A percentile compares a stretch with the other conserved stretches of the same genome.
phyloP scores from a whole-genome alignment of 805 yeast genomes.

The Yarrowia bubula region DNA sequence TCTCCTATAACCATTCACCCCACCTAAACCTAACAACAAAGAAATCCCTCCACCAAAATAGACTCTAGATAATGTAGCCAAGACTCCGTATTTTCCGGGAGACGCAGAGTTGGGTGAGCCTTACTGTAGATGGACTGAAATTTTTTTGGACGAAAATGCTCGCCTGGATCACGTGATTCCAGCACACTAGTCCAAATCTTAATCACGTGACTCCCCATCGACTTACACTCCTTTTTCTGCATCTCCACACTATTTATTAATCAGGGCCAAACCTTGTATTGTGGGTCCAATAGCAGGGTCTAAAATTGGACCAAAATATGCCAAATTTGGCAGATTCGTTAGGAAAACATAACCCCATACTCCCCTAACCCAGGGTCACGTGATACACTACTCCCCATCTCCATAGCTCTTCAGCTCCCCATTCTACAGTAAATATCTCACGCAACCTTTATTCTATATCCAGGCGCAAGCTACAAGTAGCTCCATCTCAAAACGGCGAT shows the following conservation, averaged over 20 bases:
- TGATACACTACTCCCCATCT: not conserved
- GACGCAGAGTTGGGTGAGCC: not conserved
- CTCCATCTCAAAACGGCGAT: not conserved
- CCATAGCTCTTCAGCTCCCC: not conserved
- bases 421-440: not conserved
- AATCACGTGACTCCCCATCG: not conserved
- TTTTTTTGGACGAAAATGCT: not conserved
- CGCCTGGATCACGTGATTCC: not conserved
- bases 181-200: not conserved
- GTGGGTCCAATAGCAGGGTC: not conserved
- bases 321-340: not conserved
- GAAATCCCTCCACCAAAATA: slow-evolving; percentile 1
- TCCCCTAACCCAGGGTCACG: not conserved
- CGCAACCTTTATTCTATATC: not conserved
- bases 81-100: slow-evolving; percentile 16
- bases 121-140: no score
- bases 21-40: not conserved
- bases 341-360: not conserved
- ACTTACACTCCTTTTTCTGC: not conserved
- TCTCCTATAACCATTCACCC: no score
- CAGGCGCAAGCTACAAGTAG: not conserved
- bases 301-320: not conserved
- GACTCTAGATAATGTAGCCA: slow-evolving; percentile 6
- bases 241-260: not conserved
- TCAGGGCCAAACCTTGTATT: not conserved